Conservation (phyloP, 1,139 yeast genomes). For the Scheffersomyces quercinus region DNA sequence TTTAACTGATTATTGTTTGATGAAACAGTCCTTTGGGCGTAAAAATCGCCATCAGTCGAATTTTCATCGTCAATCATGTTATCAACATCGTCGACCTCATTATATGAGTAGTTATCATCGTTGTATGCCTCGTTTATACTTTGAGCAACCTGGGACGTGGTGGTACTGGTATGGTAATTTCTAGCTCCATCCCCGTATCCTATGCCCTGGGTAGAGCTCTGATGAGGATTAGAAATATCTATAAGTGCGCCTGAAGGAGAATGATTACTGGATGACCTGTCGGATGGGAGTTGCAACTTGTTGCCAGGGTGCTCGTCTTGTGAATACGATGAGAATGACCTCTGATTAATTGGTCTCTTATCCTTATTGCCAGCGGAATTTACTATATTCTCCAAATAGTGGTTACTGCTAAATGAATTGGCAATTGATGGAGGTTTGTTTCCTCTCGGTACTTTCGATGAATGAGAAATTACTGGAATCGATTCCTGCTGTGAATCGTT, state of each 20-base stretch:
- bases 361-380: conserved; percentile 9
- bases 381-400: conserved; percentile 19
- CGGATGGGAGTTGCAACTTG: conserved; percentile 3
- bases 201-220: conserved; percentile 5
- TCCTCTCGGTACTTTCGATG: conserved; percentile 10
- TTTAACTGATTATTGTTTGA: background rate
- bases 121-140: conserved; percentile 16
- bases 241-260: conserved; percentile 6
- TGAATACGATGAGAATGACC: conserved; percentile 16
- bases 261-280: conserved; percentile 7
- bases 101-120: conserved; percentile 26
- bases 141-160: conserved; percentile 12
- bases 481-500: background rate
- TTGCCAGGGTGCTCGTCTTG: conserved; percentile 7
- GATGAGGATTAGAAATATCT: background rate
- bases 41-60: conserved; percentile 33
- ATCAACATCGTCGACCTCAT: conserved; percentile 29
- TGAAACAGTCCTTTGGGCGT: conserved; percentile 8
- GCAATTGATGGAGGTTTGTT: conserved; percentile 15
- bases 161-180: conserved; percentile 4
- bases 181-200: conserved; percentile 8
- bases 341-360: conserved; percentile 11
- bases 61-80: conserved; percentile 31
- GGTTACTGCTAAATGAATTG: conserved; percentile 23
- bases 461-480: conserved; percentile 14